Evolutionary conservation across 345 rosid genomes (phyloP), one percentile per base, ranked within the genome.

Genomic region (Psidium friedrichsthalianum): DNA sequence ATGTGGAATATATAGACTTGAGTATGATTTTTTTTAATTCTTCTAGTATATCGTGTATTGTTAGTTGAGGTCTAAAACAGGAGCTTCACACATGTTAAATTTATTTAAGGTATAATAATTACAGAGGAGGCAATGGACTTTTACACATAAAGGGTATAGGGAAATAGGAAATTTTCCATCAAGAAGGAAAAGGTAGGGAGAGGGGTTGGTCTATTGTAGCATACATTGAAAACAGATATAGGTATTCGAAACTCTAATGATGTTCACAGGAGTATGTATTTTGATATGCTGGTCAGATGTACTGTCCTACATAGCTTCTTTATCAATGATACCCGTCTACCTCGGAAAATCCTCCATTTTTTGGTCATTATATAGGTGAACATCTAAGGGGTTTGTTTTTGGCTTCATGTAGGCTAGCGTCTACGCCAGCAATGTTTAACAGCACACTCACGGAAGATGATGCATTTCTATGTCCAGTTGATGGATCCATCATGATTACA

Each of bases 391-490:
- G 14, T 25, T 69, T 85, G 59, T 9, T 76, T 5, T 82, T 86
- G 53, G 82, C 6, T 69, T 69, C 47, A 69, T 90, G 74, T 86
- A 97, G 99, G 85, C 90, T 97, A 90, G 98, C 99, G 74, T 97
- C 99, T 82, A 97, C 99, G 74, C 99, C 99, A n/a, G 99, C 99
- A 83, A 97, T 97, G 99, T 97, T 96, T 89, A 96, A 96, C 90
- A 92, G 99, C 90, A 94, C 99, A 32, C 92, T 97, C 82, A 94
- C 98, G 8, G 91, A 91, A 86, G 94, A 93, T 83, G 94, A 94
- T 36, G 83, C 90, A 42, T 88, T 91, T 89, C 85, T 92, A 83
- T 97, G 99, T 88, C 99, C 99, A 44, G 98, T 89, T 85, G 99
- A 97, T 89, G 99, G 99, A 80, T 97, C 98, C 90, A 93, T 97